phyloP scores from a whole-genome alignment of 2,329 filamentous ascomycete species.

The Epichloe sibirici region DNA sequence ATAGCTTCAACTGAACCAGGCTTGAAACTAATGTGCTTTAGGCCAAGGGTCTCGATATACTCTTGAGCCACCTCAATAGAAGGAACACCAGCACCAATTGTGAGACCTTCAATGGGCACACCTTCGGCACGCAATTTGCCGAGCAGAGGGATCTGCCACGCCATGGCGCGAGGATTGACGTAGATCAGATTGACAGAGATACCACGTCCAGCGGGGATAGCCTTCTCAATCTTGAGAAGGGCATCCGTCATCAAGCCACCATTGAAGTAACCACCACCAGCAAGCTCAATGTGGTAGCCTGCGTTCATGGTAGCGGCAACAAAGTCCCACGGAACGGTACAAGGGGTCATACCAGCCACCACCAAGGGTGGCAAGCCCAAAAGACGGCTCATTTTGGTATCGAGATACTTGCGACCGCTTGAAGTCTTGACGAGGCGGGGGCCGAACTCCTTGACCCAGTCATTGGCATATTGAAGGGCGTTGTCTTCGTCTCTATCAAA shows the following conservation, averaged over 20 bases:
- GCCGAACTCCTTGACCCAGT: constrained; percentile 96
- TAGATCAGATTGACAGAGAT: constrained; percentile 89
- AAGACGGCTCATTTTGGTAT: constrained; percentile 89
- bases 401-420: constrained; percentile 78
- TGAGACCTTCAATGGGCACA: constrained; percentile 81
- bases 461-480: constrained; percentile 84
- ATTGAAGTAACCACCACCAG: constrained; percentile 80
- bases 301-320: constrained; percentile 88
- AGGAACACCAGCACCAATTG: constrained; percentile 85
- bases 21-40: constrained; percentile 93
- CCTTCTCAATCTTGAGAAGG: constrained; percentile 70
- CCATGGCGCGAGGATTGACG: constrained; percentile 79
- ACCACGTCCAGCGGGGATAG: constrained; percentile 72
- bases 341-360: constrained; percentile 89
- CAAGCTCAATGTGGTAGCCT: constrained; percentile 87
- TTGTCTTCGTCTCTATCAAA: constrained; percentile 95
- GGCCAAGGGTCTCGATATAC: constrained; percentile 82
- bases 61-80: constrained; percentile 88
- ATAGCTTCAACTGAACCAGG: constrained; percentile 82
- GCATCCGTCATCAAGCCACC: constrained; percentile 73
- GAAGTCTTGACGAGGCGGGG: constrained; percentile 87
- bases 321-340: constrained; percentile 83
- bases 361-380: constrained; percentile 77
- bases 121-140: constrained; percentile 71
- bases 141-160: constrained; percentile 81